Base-by-base conservation (phyloP, 2,329 filamentous ascomycete species). In the Lachnellula hyalina region DNA sequence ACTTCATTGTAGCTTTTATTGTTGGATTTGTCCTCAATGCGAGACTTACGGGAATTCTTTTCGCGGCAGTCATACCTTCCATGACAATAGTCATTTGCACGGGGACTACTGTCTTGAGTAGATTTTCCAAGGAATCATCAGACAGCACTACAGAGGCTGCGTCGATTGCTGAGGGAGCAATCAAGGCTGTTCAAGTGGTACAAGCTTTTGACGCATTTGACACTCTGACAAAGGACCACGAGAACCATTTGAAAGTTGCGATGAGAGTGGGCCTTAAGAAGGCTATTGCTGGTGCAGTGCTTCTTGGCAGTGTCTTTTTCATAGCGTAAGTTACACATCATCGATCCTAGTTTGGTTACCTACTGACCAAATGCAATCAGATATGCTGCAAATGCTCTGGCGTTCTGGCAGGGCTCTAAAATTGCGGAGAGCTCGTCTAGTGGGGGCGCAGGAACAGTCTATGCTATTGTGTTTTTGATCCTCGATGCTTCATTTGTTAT, bases 21-120 rank as follows among this genome's bases (percentile, higher is more conserved):
- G 77, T 84, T 19, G 80, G 79, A 1, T 84, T 84, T 58, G 76
- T 80, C 63, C 78, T 81, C 57, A 75, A 82, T 61, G 72, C 75
- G n/a, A 72, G 71, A 35, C 72, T 85, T 5, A 78, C 81, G 9
- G 80, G 73, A 3, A 81, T 83, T 65, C 68, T 84, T 15, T 67
- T 82, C 17, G 1, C 58, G 77, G 55, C 71, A 77, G 28, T 79
- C n/a, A 75, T 80, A 42, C 77, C 77, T 9, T 68, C 75, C 2
- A 77, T 80, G 77, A 71, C 74, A 3, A 70, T 77, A 38, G 70
- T 77, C 47, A 77, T 60, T 72, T 72, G 40, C 67, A 75, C 55
- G 77, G 75, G 76, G 8, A 76, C 74, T 1, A 72, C 69, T 28
- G 61, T 74, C 52, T 67, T 74, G 7, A 70, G 74, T 47, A 72